Percentiles rank a stretch among this genome's conserved stretches.
Evolutionary conservation across 2,329 filamentous ascomycete genomes (phyloP).

Genomic region (Teratosphaeria gauchensis): DNA sequence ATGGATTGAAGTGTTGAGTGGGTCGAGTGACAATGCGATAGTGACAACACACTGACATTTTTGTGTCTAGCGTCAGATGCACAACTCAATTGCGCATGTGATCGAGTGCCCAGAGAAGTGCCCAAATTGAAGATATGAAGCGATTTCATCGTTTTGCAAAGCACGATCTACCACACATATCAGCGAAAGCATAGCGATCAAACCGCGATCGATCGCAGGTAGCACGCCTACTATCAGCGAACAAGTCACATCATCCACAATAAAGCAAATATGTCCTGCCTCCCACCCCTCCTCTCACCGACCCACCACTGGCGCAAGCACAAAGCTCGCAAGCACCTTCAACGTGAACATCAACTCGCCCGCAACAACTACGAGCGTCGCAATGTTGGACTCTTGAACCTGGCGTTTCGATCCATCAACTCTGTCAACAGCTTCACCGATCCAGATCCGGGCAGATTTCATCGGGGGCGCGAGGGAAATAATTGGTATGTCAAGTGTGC

Average conservation of each 20-base stretch:
- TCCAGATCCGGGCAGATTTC: slow-evolving; percentile 11
- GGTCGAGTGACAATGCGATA: background rate
- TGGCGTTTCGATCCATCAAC: slow-evolving; percentile 7
- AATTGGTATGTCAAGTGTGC: slow-evolving; percentile 2
- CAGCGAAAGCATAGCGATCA: background rate
- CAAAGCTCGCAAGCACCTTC: background rate
- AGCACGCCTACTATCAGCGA: background rate
- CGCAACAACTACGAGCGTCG: slow-evolving; percentile 7
- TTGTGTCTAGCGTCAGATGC: background rate
- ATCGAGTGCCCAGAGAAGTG: background rate
- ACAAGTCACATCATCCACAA: background rate
- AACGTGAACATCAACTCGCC: slow-evolving; percentile 1
- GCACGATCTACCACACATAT: background rate
- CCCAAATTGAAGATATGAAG: background rate
- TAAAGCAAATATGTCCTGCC: background rate
- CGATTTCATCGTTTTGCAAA: background rate
- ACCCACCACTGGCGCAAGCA: background rate
- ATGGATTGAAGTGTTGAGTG: background rate
- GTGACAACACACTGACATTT: background rate
- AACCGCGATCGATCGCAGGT: background rate
- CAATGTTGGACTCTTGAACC: slow-evolving; percentile 8
- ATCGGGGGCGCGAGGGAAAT: slow-evolving; percentile 4
- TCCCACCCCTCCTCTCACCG: background rate
- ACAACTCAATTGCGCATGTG: background rate
- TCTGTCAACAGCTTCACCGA: slow-evolving; percentile 14